Conservation (phyloP, 345 rosid species). For the Adansonia digitata region DNA sequence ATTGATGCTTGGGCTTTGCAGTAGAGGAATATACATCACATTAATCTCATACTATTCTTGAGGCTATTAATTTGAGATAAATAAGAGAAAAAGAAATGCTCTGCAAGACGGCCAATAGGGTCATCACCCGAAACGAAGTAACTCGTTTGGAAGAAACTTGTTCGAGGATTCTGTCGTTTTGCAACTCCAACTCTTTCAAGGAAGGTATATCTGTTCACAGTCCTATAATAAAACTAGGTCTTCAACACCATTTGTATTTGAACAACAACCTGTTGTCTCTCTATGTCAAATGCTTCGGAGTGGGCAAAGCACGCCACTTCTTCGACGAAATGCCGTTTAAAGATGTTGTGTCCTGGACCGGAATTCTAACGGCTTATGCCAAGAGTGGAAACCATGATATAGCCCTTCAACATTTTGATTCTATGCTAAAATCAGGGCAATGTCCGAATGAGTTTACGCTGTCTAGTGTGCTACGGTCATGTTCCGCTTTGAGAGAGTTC, state of each 20-base stretch:
- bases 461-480: slow-evolving; percentile 47
- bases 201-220: slow-evolving; percentile 53
- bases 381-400: slow-evolving; percentile 33
- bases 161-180: slow-evolving; percentile 33
- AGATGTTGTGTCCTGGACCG: slow-evolving; percentile 68
- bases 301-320: slow-evolving; percentile 39
- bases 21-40: not conserved
- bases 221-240: slow-evolving; percentile 46
- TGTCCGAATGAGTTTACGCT: slow-evolving; percentile 62
- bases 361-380: slow-evolving; percentile 44
- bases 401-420: slow-evolving; percentile 37
- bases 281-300: slow-evolving; percentile 36
- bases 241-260: slow-evolving; percentile 38
- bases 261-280: slow-evolving; percentile 58
- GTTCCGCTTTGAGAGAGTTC: slow-evolving; percentile 41
- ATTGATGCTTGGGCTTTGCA: not conserved
- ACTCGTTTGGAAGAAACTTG: slow-evolving; percentile 38
- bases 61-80: too few relatives aligned
- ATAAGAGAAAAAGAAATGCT: slow-evolving; percentile 23
- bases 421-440: slow-evolving; percentile 38
- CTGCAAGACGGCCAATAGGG: slow-evolving; percentile 16
- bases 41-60: too few relatives aligned
- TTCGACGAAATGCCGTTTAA: slow-evolving; percentile 69
- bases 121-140: slow-evolving; percentile 23
- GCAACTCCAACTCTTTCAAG: slow-evolving; percentile 43